Base-by-base conservation (phyloP, 305 asterid genomes). In the Fraxinus albicans region DNA sequence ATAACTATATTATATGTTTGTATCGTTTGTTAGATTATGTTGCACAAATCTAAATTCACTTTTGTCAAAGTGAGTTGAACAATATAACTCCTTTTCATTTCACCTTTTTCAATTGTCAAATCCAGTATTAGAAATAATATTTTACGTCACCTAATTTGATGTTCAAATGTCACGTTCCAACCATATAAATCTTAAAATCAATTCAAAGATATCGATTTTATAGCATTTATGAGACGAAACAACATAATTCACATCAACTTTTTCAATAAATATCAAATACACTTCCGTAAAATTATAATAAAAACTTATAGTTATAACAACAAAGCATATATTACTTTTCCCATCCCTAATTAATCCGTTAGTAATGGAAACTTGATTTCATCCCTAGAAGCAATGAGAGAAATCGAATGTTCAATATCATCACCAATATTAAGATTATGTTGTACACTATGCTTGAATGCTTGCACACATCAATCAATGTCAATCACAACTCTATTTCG, bases 391-490 rank as follows among this genome's bases (percentile, higher is more conserved):
- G 73, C 73, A 63, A 21, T 23, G 69, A 95, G 89, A 27, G 87
- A 80, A 34, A 94, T 82, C 5, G 93, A 86, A 80, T 93, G 98
- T 72, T 87, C 12, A 38, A 8, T 38, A 38, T 38, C 10, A 38
- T 85, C 5, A 91, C 79, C 38, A 33, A 33, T 85, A 60, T 93
- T 98, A 50, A 95, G 88, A 76, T 60, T 86, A 69, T 89, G 17
- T 73, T 70, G 60, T 95, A 98, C 35, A 88, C 98, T 3, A 86
- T 75, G 63, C 95, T 94, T 5, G 94, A 34, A 73, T 95, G 97
- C 23, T 87, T 87, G 82, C 98, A 93, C 0, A 86, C 87, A 58
- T 94, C 85, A 1, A 95, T 77, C 27, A 25, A 25, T 25, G 0
- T 80, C 36, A 23, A 94, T n/a, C 29, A 13, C 76, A 1, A 93